Conservation (phyloP, 2,329 filamentous ascomycete genomes). For the Diaporthe sp. region DNA sequence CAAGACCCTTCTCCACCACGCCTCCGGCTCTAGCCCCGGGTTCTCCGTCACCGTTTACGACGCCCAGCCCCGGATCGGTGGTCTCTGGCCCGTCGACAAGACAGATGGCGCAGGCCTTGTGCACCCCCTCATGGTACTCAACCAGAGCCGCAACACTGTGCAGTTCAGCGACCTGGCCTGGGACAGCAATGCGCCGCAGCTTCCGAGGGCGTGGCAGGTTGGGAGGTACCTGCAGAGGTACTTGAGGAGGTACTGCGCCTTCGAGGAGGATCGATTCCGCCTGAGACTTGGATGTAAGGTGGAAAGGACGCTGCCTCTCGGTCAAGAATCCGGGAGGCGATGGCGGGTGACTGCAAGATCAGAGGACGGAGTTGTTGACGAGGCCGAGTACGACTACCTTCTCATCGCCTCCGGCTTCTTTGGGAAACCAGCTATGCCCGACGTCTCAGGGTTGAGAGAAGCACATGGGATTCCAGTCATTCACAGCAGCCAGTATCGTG, state of each 20-base stretch:
- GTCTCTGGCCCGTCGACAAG: slow-evolving; percentile 76
- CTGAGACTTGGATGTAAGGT: slow-evolving; percentile 63
- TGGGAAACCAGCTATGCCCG: slow-evolving; percentile 66
- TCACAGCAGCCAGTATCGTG: slow-evolving; percentile 76
- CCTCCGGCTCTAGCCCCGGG: slow-evolving; percentile 48
- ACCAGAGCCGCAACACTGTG: slow-evolving; percentile 82
- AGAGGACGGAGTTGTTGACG: slow-evolving; percentile 49
- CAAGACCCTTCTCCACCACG: slow-evolving; percentile 75
- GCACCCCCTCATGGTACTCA: slow-evolving; percentile 76
- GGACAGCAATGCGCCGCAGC: slow-evolving; percentile 68
- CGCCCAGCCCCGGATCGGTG: slow-evolving; percentile 72
- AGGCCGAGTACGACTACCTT: slow-evolving; percentile 74
- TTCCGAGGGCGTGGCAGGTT: slow-evolving; percentile 82
- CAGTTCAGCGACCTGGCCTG: slow-evolving; percentile 79
- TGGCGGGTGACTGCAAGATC: slow-evolving; percentile 55
- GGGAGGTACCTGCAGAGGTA: slow-evolving; percentile 79
- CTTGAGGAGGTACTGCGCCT: slow-evolving; percentile 63
- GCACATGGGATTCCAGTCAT: slow-evolving; percentile 60
- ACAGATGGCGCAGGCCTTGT: slow-evolving; percentile 62
- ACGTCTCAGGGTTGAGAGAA: slow-evolving; percentile 47
- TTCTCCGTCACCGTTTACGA: slow-evolving; percentile 81
- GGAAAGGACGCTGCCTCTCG: slow-evolving; percentile 48
- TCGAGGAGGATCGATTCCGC: slow-evolving; percentile 48
- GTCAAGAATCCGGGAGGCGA: slow-evolving; percentile 41
- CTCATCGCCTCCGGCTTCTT: slow-evolving; percentile 84